phyloP scores from a whole-genome alignment of 257 asterid genomes.

The Solanum megistacrolobum region DNA sequence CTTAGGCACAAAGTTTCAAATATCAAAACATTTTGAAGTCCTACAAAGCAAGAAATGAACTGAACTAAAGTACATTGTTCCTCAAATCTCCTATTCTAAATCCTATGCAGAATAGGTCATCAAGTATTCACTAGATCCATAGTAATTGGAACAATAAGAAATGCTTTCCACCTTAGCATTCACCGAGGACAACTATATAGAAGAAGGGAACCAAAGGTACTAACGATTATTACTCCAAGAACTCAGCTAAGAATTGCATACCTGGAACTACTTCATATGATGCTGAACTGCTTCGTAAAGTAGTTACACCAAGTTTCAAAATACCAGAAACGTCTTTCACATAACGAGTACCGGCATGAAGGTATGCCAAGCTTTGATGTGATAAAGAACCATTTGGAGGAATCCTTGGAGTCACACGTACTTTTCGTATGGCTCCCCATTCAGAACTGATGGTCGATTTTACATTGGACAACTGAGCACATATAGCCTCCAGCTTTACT shows the following conservation, averaged over 20 bases:
- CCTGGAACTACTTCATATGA: constrained; percentile 68
- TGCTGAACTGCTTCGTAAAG: constrained; percentile 61
- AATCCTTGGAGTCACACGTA: constrained; percentile 41
- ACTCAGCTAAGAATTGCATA: constrained; percentile 9
- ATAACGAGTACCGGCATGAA: constrained; percentile 56
- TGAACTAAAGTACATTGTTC: background rate
- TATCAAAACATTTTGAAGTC: background rate
- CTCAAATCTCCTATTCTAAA: background rate
- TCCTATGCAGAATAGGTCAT: background rate
- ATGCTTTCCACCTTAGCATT: background rate
- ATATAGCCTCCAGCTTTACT: constrained; percentile 54
- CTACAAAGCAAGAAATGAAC: background rate
- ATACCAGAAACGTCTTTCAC: constrained; percentile 73
- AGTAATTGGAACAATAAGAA: background rate
- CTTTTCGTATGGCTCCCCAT: constrained; percentile 48
- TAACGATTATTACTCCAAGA: background rate
- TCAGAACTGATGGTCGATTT: constrained; percentile 68
- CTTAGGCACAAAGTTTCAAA: background rate
- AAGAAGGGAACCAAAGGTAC: background rate
- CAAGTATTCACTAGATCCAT: background rate
- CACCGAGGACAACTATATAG: background rate
- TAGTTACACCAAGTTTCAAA: constrained; percentile 55
- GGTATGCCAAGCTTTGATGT: constrained; percentile 51
- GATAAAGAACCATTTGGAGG: constrained; percentile 49
- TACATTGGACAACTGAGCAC: constrained; percentile 49